These are phyloP conservation scores for Pythium utonaiense DNA, from an alignment of 352 stramenopile genomes.

Conservation along the genomic window DNA sequence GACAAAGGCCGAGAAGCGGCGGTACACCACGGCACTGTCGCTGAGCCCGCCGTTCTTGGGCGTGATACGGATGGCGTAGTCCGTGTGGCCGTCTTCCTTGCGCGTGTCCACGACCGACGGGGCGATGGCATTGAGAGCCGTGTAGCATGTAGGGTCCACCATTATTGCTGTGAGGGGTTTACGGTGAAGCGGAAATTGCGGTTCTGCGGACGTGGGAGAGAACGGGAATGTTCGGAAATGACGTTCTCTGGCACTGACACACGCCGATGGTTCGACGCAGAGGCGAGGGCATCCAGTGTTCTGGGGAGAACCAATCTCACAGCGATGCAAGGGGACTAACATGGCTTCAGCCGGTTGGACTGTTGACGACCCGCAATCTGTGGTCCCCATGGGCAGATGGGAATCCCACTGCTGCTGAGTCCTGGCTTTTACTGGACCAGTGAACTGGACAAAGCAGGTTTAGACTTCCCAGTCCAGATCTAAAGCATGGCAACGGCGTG, in stretches of 20 bases:
- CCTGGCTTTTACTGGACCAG: slow-evolving; percentile 2
- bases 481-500: background rate
- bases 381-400: background rate
- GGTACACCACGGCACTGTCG: slow-evolving; percentile 69
- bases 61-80: slow-evolving; percentile 82
- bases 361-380: too few relatives aligned
- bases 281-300: too few relatives aligned
- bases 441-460: background rate
- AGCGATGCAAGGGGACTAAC: background rate
- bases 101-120: slow-evolving; percentile 67
- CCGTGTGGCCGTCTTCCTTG: slow-evolving; percentile 74
- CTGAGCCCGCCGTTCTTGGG: slow-evolving; percentile 38
- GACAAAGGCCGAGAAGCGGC: slow-evolving; percentile 82
- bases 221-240: slow-evolving; percentile 7
- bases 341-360: background rate
- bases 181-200: background rate
- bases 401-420: background rate
- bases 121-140: slow-evolving; percentile 42
- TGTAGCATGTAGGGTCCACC: background rate
- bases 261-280: background rate
- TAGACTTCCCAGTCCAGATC: background rate
- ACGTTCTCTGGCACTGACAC: background rate
- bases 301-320: background rate
- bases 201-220: background rate
- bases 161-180: background rate